Evolutionary conservation across 768 basidiomycete species (phyloP).

Genomic region (Psilocybe subaeruginosa): DNA sequence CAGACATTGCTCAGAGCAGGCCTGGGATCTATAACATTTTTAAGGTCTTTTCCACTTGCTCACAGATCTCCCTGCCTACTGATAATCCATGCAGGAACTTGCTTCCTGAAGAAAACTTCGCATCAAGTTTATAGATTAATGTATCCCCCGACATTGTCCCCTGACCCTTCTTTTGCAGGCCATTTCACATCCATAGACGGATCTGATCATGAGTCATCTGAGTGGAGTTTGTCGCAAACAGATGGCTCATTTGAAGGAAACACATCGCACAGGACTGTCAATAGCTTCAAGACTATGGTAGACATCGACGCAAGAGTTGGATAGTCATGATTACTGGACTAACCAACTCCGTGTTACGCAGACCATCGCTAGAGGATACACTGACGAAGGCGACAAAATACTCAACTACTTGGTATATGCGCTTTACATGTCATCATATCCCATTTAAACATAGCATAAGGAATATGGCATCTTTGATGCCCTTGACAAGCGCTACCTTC

Average conservation of each 20-base stretch:
- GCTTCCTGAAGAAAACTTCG: constrained; percentile 80
- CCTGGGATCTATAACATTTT: constrained; percentile 75
- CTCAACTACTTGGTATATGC: constrained; percentile 69
- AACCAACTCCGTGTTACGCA: constrained; percentile 15
- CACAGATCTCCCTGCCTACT: constrained; percentile 10
- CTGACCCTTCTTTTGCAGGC: constrained; percentile 34
- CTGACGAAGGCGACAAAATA: constrained; percentile 81
- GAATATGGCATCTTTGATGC: constrained; percentile 90
- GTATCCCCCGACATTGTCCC: background rate
- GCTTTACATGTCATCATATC: constrained; percentile 2
- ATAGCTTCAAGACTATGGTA: constrained; percentile 74
- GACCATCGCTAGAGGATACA: constrained; percentile 75
- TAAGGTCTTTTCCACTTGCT: constrained; percentile 48
- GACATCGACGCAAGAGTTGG: background rate
- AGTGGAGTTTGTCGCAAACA: constrained; percentile 38
- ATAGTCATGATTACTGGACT: background rate
- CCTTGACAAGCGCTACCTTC: constrained; percentile 80
- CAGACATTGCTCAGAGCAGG: constrained; percentile 75
- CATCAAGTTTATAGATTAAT: constrained; percentile 47
- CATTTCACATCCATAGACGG: constrained; percentile 58
- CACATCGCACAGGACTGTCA: constrained; percentile 44
- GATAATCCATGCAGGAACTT: constrained; percentile 52
- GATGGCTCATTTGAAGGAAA: constrained; percentile 31
- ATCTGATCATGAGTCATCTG: constrained; percentile 29
- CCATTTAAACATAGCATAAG: constrained; percentile 37